These are phyloP conservation scores for Hypoxylon intermedium DNA, from an alignment of 495 filamentous ascomycete species.

Conservation along the genomic window DNA sequence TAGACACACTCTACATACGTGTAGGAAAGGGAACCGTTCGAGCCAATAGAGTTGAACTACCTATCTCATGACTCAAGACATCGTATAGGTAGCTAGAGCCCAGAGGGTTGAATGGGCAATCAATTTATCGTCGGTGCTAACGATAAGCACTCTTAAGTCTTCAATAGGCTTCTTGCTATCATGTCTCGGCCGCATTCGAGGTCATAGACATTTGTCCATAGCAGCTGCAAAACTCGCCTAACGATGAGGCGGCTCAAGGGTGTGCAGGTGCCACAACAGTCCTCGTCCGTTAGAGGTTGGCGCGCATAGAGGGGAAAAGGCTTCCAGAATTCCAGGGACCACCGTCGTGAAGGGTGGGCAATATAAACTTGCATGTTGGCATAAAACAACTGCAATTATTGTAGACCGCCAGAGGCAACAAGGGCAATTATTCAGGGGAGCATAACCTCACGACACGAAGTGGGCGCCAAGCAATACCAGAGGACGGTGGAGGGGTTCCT, in stretches of 20 bases:
- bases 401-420: conserved; percentile 33
- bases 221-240: not conserved
- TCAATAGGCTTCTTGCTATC: not conserved
- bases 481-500: conserved; percentile 19
- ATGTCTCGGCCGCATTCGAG: conserved; percentile 31
- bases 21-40: not conserved
- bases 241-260: conserved; percentile 3
- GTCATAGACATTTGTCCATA: conserved; percentile 4
- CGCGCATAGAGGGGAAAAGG: conserved; percentile 23
- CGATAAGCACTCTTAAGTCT: too few species aligned
- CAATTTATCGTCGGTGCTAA: conserved; percentile 4
- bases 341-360: not conserved
- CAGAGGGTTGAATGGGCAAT: not conserved
- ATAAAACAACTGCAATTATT: conserved; percentile 28
- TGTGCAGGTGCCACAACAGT: not conserved
- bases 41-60: not conserved
- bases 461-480: conserved; percentile 27
- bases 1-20: not conserved
- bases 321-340: conserved; percentile 25
- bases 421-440: conserved; percentile 15
- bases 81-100: not conserved
- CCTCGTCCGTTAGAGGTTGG: conserved; percentile 21
- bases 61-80: conserved; percentile 8
- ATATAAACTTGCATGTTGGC: not conserved
- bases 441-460: conserved; percentile 28